These are phyloP conservation scores for Aureobasidium sp. DNA, from an alignment of 2,329 filamentous ascomycete genomes.

Conservation along the genomic window DNA sequence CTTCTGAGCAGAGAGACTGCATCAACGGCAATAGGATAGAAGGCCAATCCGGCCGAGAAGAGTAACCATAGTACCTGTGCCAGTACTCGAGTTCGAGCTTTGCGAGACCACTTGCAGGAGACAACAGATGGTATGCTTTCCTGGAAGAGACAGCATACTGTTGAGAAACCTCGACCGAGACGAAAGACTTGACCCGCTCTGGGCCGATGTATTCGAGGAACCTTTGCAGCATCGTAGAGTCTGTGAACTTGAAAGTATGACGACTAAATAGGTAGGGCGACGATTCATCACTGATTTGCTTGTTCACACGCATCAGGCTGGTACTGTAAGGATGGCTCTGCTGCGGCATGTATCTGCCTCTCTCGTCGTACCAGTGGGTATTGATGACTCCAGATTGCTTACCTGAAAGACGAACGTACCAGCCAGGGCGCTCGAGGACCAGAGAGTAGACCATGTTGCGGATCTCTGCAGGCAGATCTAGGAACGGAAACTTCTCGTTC, in stretches of 20 bases:
- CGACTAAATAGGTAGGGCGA: conserved; percentile 1
- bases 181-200: neutral
- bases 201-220: conserved; percentile 1
- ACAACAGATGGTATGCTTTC: neutral
- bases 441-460: conserved; percentile 18
- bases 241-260: neutral
- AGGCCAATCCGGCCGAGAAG: neutral
- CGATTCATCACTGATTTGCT: neutral
- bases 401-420: neutral
- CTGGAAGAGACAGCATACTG: neutral
- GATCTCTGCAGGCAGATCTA: conserved; percentile 18
- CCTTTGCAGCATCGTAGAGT: neutral
- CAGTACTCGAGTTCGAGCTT: neutral
- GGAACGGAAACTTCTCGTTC: conserved; percentile 12
- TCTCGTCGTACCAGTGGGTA: neutral
- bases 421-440: conserved; percentile 4
- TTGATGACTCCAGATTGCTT: neutral
- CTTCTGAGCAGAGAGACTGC: neutral
- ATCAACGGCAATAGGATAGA: neutral
- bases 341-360: neutral
- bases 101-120: neutral
- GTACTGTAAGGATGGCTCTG: neutral
- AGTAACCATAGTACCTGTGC: neutral
- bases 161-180: neutral
- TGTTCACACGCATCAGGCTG: neutral